Evolutionary conservation across 2,329 filamentous ascomycete genomes (phyloP).

Genomic region (Pyricularia sp.): DNA sequence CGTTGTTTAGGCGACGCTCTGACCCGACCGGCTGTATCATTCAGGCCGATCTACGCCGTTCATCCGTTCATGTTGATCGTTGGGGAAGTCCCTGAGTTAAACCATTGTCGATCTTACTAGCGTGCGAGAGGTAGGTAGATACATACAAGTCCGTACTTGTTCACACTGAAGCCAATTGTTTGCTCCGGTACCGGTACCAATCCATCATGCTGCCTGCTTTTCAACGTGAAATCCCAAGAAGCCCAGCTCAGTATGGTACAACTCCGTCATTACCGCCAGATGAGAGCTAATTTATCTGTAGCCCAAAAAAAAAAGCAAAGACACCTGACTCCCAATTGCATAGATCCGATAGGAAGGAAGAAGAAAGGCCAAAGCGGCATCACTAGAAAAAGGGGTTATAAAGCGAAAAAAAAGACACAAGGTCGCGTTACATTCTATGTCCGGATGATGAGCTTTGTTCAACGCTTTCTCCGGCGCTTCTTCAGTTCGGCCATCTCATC

Average conservation of each 20-base stretch:
- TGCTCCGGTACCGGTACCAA: background rate
- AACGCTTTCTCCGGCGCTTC: slow-evolving; percentile 1
- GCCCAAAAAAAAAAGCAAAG: background rate
- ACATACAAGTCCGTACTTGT: background rate
- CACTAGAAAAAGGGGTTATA: background rate
- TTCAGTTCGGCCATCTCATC: slow-evolving; percentile 1
- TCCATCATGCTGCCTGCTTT: background rate
- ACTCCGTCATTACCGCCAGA: background rate
- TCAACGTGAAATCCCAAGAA: background rate
- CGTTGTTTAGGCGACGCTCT: background rate
- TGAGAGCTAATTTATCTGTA: background rate
- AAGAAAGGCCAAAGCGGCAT: background rate
- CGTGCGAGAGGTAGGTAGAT: background rate
- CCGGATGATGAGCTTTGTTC: background rate
- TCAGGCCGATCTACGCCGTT: background rate
- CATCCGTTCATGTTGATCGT: background rate
- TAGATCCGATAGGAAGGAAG: background rate
- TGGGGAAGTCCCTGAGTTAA: background rate
- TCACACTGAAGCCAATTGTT: background rate
- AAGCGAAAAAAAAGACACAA: background rate
- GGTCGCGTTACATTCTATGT: background rate
- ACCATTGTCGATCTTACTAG: too few relatives aligned
- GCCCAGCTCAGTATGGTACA: background rate
- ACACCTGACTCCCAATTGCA: background rate
- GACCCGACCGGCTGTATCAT: background rate